These are phyloP conservation scores for Tetrahymena thermophila DNA, from an alignment of 73 alveolate genomes.

Conservation along the genomic window DNA sequence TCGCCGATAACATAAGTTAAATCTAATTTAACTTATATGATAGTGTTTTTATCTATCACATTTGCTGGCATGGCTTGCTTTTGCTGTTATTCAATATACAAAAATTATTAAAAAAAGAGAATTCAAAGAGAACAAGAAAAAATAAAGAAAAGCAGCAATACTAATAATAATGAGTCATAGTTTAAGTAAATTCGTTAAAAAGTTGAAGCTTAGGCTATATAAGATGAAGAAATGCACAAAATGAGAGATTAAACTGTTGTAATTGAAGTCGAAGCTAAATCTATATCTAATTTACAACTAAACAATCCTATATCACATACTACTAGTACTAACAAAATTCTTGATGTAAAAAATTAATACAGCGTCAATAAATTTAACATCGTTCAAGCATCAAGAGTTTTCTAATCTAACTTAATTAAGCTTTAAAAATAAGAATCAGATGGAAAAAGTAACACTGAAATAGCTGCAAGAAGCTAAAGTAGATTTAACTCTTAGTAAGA, in stretches of 20 bases:
- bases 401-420: not conserved
- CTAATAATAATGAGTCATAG: not conserved
- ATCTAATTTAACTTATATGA: not conserved
- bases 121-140: not conserved
- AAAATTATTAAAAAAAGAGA: not conserved
- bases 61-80: not conserved
- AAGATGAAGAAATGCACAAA: not conserved
- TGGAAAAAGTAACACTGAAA: not conserved
- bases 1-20: not conserved
- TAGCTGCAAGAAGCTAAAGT: not conserved
- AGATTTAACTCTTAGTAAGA: not conserved
- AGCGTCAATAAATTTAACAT: not conserved
- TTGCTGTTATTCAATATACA: not conserved
- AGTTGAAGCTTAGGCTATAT: not conserved
- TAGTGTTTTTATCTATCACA: not conserved
- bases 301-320: not conserved
- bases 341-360: not conserved
- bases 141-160: not conserved
- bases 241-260: not conserved
- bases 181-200: not conserved
- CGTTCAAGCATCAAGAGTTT: not conserved
- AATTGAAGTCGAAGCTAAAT: not conserved
- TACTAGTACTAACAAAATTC: not conserved
- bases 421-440: not conserved
- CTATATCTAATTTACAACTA: not conserved